Evolutionary conservation across 2,329 filamentous ascomycete species (phyloP), one percentile per base, ranked within the genome.

Genomic region (Ophiocordyceps camponoti-leonardi): DNA sequence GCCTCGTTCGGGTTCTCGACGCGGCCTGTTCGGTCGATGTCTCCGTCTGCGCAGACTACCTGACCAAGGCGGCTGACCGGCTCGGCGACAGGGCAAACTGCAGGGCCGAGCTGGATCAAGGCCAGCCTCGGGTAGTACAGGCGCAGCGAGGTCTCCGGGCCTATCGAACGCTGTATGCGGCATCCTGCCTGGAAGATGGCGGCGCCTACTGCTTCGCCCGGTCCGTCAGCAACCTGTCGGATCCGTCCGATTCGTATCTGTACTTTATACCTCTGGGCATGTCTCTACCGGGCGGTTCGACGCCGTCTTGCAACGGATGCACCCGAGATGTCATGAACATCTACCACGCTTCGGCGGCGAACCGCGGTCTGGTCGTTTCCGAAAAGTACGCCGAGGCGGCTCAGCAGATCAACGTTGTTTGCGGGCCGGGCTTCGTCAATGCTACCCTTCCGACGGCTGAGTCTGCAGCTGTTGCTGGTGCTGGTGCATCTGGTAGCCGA

Each of bases 231-330:
- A 94, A 94, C 62, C 59, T 67, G 6, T 74, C 76, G 20, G 81
- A 75, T 10, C 69, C 83, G 0, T 75, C 78, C 30, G 82, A 92
- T 58, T 73, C 77, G 31, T 90, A 88, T 56, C 72, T 92, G 33
- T 98, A 95, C 65, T 90, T 83, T 55, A 68, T 96, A 3, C 85
- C 88, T 0, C 72, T 94, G 46, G 92, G 92, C 48, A 72, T 79
- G 39, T 62, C 69, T 1, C 66, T 95, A 13, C 84, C 85, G 0
- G 69, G 67, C 14, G 73, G 73, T 20, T 75, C 79, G 23, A 68
- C 71, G n/a, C 85, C 87, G 1, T 77, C 73, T 1, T 98, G 92
- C 66, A 80, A 75, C 53, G 65, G 66, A 39, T 96, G 92, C 60
- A 69, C 92, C 41, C 71, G 80, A 56, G 69, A 84, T 49, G 90